Evolutionary conservation across 257 asterid genomes (phyloP).

Genomic region (Gynochthodes officinalis): DNA sequence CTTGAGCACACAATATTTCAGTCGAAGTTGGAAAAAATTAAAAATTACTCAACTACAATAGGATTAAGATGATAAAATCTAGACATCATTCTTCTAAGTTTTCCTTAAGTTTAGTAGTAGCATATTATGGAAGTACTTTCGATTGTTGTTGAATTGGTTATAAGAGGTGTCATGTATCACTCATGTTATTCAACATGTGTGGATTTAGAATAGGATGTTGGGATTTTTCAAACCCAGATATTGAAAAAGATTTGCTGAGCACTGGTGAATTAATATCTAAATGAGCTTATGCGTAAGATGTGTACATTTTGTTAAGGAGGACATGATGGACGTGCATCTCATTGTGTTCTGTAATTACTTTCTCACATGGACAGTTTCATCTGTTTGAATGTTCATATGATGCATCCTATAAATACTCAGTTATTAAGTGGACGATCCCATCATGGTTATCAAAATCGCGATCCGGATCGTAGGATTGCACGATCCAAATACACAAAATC

Average conservation of each 20-base stretch:
- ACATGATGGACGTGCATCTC: neutral
- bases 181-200: neutral
- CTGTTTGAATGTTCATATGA: neutral
- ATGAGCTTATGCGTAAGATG: no score
- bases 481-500: no score
- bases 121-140: neutral
- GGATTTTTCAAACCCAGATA: neutral
- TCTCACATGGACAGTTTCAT: neutral
- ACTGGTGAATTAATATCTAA: no score
- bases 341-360: neutral
- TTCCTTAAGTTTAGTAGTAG: neutral
- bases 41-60: neutral
- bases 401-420: neutral
- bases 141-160: neutral
- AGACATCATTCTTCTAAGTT: neutral
- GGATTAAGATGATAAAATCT: neutral
- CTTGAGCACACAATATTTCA: neutral
- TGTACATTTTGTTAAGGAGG: neutral
- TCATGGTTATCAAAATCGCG: no score
- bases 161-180: neutral
- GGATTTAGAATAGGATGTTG: no score
- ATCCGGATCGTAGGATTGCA: no score
- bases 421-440: neutral
- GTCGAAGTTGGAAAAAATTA: neutral
- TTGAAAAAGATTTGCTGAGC: no score